phyloP scores from a whole-genome alignment of 176 grass and related monocot genomes.

The Carex cristatella region DNA sequence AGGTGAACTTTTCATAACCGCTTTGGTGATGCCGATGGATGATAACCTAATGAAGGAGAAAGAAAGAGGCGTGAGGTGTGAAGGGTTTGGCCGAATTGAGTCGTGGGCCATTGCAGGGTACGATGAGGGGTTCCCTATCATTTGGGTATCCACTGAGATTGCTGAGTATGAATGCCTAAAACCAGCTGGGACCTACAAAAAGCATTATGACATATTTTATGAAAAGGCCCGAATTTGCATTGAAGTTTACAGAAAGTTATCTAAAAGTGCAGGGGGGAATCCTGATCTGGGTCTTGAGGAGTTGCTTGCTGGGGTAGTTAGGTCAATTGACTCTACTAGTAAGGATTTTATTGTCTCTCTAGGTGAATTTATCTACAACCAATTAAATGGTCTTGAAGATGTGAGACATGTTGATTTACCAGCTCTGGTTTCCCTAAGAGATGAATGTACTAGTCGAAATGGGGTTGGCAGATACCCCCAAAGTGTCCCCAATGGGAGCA shows the following conservation, averaged over 20 bases:
- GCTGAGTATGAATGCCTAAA: slow-evolving; percentile 98
- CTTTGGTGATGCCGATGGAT: slow-evolving; percentile 85
- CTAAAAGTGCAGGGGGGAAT: slow-evolving; percentile 72
- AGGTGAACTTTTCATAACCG: slow-evolving; percentile 84
- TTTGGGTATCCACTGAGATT: slow-evolving; percentile 93
- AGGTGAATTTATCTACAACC: slow-evolving; percentile 86
- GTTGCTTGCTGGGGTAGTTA: slow-evolving; percentile 87
- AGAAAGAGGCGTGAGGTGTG: slow-evolving; percentile 83
- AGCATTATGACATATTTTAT: slow-evolving; percentile 77
- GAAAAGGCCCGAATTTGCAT: slow-evolving; percentile 92
- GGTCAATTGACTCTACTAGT: slow-evolving; percentile 64
- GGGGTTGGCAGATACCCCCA: slow-evolving; percentile 31
- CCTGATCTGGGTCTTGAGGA: slow-evolving; percentile 70
- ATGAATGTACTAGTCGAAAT: slow-evolving; percentile 76
- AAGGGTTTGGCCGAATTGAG: slow-evolving; percentile 97
- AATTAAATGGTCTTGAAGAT: slow-evolving; percentile 80
- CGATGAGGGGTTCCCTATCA: slow-evolving; percentile 81
- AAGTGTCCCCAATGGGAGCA: slow-evolving; percentile 49
- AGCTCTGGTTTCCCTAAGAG: slow-evolving; percentile 77
- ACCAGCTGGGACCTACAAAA: slow-evolving; percentile 76
- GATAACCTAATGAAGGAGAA: slow-evolving; percentile 79
- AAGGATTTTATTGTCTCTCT: slow-evolving; percentile 87
- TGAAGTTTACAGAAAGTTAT: slow-evolving; percentile 82
- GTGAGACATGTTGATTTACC: slow-evolving; percentile 53
- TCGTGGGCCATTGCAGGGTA: slow-evolving; percentile 94